Evolutionary conservation across 2,329 filamentous ascomycete species (phyloP).

Genomic region (Erysiphe pulchra): DNA sequence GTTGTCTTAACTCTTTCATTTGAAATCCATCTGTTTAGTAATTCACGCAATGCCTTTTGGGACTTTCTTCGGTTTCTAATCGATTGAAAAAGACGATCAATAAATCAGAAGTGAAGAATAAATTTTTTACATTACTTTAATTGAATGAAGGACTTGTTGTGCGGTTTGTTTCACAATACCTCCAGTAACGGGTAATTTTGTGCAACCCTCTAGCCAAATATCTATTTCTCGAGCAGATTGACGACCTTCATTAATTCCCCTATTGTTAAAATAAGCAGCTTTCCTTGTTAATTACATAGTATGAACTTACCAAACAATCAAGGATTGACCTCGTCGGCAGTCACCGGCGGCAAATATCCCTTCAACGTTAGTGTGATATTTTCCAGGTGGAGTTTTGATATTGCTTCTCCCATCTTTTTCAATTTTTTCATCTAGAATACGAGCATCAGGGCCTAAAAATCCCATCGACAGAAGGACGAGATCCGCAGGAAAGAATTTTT

Average conservation of each 20-base stretch:
- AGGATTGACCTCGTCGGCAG: constrained; percentile 77
- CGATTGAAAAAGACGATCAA: too few species aligned
- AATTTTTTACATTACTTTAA: background rate
- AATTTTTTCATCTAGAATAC: constrained; percentile 63
- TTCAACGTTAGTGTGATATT: constrained; percentile 68
- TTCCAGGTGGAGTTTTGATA: constrained; percentile 72
- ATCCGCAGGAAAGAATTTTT: constrained; percentile 91
- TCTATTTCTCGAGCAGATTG: constrained; percentile 84
- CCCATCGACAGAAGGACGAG: constrained; percentile 90
- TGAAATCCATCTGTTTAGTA: background rate
- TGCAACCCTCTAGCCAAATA: constrained; percentile 56
- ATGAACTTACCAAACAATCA: constrained; percentile 73
- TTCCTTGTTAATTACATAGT: background rate
- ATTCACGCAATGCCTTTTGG: background rate
- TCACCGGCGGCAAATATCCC: constrained; percentile 89
- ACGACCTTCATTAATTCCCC: constrained; percentile 92
- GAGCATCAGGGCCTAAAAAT: constrained; percentile 81
- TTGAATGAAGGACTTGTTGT: background rate
- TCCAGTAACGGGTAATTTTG: constrained; percentile 66
- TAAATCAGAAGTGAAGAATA: too few species aligned
- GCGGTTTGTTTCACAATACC: constrained; percentile 61
- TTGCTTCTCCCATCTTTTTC: constrained; percentile 88
- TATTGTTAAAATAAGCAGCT: constrained; percentile 18
- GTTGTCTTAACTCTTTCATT: background rate
- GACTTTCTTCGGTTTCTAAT: background rate